Conservation (phyloP, 768 basidiomycete genomes). For the Leccinum uliginosum region DNA sequence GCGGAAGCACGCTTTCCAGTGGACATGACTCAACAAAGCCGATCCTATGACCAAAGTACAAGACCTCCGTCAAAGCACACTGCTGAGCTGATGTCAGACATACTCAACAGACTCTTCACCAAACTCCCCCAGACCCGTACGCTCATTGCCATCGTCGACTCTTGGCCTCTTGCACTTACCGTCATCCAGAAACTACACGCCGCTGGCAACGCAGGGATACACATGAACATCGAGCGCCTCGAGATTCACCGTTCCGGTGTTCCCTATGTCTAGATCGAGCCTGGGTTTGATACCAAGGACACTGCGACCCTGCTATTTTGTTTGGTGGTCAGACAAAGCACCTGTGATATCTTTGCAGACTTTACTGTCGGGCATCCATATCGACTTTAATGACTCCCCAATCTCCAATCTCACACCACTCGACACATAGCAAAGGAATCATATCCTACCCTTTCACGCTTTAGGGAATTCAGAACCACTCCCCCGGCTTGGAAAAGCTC, state of each 20-base stretch:
- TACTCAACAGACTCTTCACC: conserved; percentile 49
- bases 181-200: conserved; percentile 47
- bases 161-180: conserved; percentile 50
- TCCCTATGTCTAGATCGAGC: conserved; percentile 44
- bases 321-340: conserved; percentile 43
- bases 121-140: conserved; percentile 55
- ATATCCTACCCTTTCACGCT: conserved; percentile 45
- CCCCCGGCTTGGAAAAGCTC: conserved; percentile 50
- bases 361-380: conserved; percentile 56
- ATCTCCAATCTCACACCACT: conserved; percentile 56
- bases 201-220: conserved; percentile 30
- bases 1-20: too few relatives aligned
- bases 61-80: conserved; percentile 34
- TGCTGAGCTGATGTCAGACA: conserved; percentile 37
- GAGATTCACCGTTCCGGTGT: conserved; percentile 59
- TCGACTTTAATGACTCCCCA: conserved; percentile 52
- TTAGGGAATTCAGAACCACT: conserved; percentile 50
- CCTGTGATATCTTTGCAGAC: conserved; percentile 49
- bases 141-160: conserved; percentile 52
- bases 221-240: conserved; percentile 52
- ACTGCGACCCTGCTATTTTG: conserved; percentile 40
- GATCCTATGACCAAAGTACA: conserved; percentile 23
- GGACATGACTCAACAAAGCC: conserved; percentile 56
- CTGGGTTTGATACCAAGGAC: conserved; percentile 35
- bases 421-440: conserved; percentile 55